phyloP scores from a whole-genome alignment of 192 early-diverging fungal species.

The Geosiphon pyriformis region DNA sequence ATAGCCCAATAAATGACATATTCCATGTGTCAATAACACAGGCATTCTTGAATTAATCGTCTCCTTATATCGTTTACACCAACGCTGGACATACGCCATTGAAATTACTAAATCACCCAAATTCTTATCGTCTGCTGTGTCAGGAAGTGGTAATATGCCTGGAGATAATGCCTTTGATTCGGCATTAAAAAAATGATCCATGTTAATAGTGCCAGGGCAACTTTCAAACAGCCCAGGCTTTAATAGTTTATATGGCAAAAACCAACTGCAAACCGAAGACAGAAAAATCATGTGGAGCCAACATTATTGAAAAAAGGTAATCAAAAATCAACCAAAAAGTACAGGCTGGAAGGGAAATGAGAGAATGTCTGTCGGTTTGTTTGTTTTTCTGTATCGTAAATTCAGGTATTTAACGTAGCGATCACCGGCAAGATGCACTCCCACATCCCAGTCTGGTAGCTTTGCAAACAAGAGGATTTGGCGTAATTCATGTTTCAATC shows the following conservation, averaged over 20 bases:
- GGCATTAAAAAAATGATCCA: too few species aligned
- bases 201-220: too few species aligned
- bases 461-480: constrained; percentile 44
- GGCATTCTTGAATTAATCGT: constrained; percentile 44
- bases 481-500: constrained; percentile 23
- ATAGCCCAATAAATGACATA: constrained; percentile 64
- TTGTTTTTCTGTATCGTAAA: constrained; percentile 42
- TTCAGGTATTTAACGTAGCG: constrained; percentile 46
- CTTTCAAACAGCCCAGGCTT: too few species aligned
- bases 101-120: constrained; percentile 62
- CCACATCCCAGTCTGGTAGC: constrained; percentile 56
- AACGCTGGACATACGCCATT: constrained; percentile 44
- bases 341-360: constrained; percentile 60
- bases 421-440: constrained; percentile 50
- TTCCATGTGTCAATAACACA: constrained; percentile 54
- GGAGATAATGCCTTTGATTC: constrained; percentile 30
- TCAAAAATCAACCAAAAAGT: neutral
- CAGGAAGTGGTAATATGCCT: constrained; percentile 34
- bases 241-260: too few species aligned
- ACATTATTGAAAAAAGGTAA: neutral
- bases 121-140: constrained; percentile 44
- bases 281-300: too few species aligned
- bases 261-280: too few species aligned
- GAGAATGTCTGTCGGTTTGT: constrained; percentile 56
- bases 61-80: constrained; percentile 45